Evolutionary conservation across 2,329 filamentous ascomycete species (phyloP).

Genomic region (Aspergillus fructus): DNA sequence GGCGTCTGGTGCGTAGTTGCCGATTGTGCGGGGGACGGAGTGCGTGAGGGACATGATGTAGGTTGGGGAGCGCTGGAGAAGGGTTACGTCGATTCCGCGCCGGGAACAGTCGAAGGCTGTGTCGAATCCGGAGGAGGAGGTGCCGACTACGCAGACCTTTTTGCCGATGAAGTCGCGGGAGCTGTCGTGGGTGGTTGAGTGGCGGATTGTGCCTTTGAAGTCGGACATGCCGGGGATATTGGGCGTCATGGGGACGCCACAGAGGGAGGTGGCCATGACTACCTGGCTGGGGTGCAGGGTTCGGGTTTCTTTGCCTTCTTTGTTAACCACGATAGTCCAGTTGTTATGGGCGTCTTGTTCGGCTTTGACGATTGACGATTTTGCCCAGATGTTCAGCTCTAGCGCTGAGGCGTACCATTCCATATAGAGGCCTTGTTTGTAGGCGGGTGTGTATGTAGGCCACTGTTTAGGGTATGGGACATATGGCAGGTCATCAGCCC

Average conservation of each 20-base stretch:
- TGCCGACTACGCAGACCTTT: slow-evolving; percentile 30
- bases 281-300: slow-evolving; percentile 26
- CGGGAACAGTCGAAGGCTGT: slow-evolving; percentile 27
- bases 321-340: slow-evolving; percentile 24
- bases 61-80: slow-evolving; percentile 32
- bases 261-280: slow-evolving; percentile 26
- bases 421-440: slow-evolving; percentile 30
- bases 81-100: slow-evolving; percentile 27
- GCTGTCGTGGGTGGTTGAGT: slow-evolving; percentile 23
- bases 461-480: slow-evolving; percentile 32
- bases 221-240: slow-evolving; percentile 28
- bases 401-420: slow-evolving; percentile 29
- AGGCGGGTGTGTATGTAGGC: slow-evolving; percentile 33
- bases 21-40: slow-evolving; percentile 30
- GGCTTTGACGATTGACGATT: slow-evolving; percentile 21
- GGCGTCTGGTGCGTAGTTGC: slow-evolving; percentile 19
- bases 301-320: slow-evolving; percentile 21
- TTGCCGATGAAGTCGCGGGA: slow-evolving; percentile 27
- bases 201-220: slow-evolving; percentile 24
- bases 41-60: slow-evolving; percentile 26
- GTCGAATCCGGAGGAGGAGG: slow-evolving; percentile 30
- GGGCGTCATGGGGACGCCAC: slow-evolving; percentile 29
- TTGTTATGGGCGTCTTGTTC: slow-evolving; percentile 19
- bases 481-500: slow-evolving; percentile 31
- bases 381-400: slow-evolving; percentile 29